Evolutionary conservation across 139 green algal species (phyloP), one percentile per base, ranked within the genome.

Genomic region (Picochlorum costavermella): DNA sequence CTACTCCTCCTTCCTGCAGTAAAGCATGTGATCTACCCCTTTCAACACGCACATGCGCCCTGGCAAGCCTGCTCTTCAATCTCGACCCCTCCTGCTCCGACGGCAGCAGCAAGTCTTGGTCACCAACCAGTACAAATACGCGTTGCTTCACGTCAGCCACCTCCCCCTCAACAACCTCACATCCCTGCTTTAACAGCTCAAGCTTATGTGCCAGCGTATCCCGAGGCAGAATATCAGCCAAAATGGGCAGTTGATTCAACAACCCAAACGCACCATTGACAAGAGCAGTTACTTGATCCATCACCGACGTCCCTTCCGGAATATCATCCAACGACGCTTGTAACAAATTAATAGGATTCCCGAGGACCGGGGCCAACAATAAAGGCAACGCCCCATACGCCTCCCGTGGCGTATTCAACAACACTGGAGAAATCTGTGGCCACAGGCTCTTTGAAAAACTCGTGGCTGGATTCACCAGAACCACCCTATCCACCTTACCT

Each of bases 391-490:
- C 60, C 14, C 65, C 60, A 73, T 95, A 96, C 29, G 86, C 12
- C 33, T 84, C 72, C 16, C 65, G 29, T 0, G 72, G 72, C 17
- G 69, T 45, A 29, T 76, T 36, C 29, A 96, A 75, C 12, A 59
- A 9, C 53, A 88, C 60, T 1, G 86, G 83, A 9, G 84, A 85
- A 4, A 89, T 12, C 11, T 60, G 4, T 5, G 88, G 81, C 90
- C 90, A 96, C 17, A 76, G 55, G 26, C 70, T 83, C 56, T 69
- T 33, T 26, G 53, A 28, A 67, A 91, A 96, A 50, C 68, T 83
- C 31, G 90, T 96, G 30, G 89, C 90, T 1, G 90, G 90, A 81
- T 96, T 96, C 49, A 95, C 84, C 10, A 66, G 48, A 20, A 66
- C 13, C 14, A 63, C 14, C 37, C 59, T 28, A 30, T 46, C 48